Evolutionary conservation across 805 yeast species (phyloP).

Genomic region (Middelhovenomyces tepae): DNA sequence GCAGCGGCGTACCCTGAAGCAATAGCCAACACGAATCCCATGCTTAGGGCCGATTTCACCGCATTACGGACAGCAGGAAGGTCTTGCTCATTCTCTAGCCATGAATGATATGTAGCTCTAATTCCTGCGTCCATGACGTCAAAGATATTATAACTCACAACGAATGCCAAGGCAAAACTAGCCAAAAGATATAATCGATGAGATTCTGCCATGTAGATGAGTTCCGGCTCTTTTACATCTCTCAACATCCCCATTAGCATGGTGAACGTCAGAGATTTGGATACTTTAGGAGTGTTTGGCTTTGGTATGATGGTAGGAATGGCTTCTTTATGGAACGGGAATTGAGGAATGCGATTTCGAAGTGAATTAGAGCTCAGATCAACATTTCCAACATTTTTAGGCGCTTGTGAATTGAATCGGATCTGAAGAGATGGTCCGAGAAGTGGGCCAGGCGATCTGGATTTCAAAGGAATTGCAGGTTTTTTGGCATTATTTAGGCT

Average conservation of each 20-base stretch:
- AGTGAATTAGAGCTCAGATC: not conserved
- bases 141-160: constrained; percentile 56
- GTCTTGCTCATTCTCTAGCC: constrained; percentile 43
- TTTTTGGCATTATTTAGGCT: no score
- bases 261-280: constrained; percentile 43
- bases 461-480: no score
- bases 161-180: constrained; percentile 59
- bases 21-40: constrained; percentile 30
- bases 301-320: constrained; percentile 63
- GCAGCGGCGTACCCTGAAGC: constrained; percentile 33
- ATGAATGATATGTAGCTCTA: constrained; percentile 42
- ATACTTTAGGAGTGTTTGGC: constrained; percentile 70
- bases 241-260: constrained; percentile 54
- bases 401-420: constrained; percentile 3
- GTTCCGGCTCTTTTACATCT: constrained; percentile 52
- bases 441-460: no score
- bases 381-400: not conserved
- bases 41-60: constrained; percentile 29
- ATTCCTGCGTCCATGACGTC: constrained; percentile 47
- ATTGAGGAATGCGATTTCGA: constrained; percentile 44
- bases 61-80: constrained; percentile 33
- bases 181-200: constrained; percentile 67
- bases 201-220: constrained; percentile 76
- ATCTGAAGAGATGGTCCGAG: no score
- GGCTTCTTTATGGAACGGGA: constrained; percentile 55